Evolutionary conservation across 192 early-diverging fungal genomes (phyloP), one percentile per base, ranked within the genome.

Genomic region (Backusella tuberculispora): DNA sequence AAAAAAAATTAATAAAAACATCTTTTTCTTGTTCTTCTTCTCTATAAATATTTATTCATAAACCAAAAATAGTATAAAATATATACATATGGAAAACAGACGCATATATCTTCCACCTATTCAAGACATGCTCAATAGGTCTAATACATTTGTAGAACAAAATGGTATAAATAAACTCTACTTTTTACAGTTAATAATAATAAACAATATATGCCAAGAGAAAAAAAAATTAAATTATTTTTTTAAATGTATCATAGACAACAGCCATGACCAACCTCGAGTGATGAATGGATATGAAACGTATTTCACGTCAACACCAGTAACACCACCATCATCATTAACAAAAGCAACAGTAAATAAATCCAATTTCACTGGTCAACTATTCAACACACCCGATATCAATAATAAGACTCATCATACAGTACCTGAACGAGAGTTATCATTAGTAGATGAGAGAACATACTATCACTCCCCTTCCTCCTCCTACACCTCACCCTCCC

Each of bases 61-160:
- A 12, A 63, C 6, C 26, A 6, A 63, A 66, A 42, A 66, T 37
- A 34, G 7, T 66, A 66, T 40, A 66, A 38, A n/a, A 34, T 34
- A 34, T 56, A n/a, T 56, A 56, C 3, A 9, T 10, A 70, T 70
- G 69, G 69, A 70, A 4, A 70, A 17, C 29, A 21, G 69, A 44
- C 38, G 69, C 21, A 34, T 70, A 45, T 29, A 45, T 45, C 69
- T 70, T 21, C 69, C 69, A 34, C 46, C 69, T 7, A 70, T 70
- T 37, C 69, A 70, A n/a, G 69, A 70, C 21, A 70, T 70, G 69
- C 46, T 70, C 47, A 46, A 43, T 70, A 26, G 24, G 15, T 26
- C 69, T 34, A 29, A 34, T 34, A 19, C 38, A 0, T 66, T 66
- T 66, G 40, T 41, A 41, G 65, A 66, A 24, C 53, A 56, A 56